Evolutionary conservation across 2,329 filamentous ascomycete genomes (phyloP), one percentile per base, ranked within the genome.

Genomic region (Sordariomycetes sp.): DNA sequence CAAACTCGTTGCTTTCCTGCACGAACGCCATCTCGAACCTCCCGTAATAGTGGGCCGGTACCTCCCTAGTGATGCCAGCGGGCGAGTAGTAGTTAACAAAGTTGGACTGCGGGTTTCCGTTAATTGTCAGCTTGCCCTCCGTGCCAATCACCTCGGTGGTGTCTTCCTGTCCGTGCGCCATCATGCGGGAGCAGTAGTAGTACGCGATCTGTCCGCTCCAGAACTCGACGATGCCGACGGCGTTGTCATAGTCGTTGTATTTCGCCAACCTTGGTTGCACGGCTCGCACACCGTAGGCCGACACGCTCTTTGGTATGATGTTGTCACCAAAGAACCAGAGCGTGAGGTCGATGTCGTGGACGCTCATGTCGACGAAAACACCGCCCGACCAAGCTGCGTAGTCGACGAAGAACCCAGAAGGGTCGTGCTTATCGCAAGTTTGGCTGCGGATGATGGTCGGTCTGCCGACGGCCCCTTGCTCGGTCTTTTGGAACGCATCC

Each of bases 321-420:
- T 56, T 47, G 21, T 55, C 46, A 28, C 48, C 50, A 23, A 56
- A 51, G 43, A 51, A 55, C 53, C 53, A 56, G 19, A 56, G 39
- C 0, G 53, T 46, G 20, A 56, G 46, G 33, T 56, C 53, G 31
- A 83, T 82, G 45, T 83, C 79, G 59, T 83, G 79, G 47, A 83
- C 75, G 34, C 72, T 75, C 58, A 73, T 79, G 59, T 83, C 79
- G 38, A 82, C 79, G 44, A 83, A 83, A 49, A 82, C 79, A 16
- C 78, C 78, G 21, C 79, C 79, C 2, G 63, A 70, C 55, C 72
- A 77, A 44, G 75, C 62, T 10, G 79, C 75, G 54, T 82, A 83
- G 20, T 67, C 63, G 35, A 83, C 75, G 52, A 82, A 83, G 64
- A 82, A 83, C 32, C 78, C 78, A 0, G 65, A 66, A 0, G 75